Evolutionary conservation across 164 flowering plant species (phyloP).

Genomic region (Piper longum): DNA sequence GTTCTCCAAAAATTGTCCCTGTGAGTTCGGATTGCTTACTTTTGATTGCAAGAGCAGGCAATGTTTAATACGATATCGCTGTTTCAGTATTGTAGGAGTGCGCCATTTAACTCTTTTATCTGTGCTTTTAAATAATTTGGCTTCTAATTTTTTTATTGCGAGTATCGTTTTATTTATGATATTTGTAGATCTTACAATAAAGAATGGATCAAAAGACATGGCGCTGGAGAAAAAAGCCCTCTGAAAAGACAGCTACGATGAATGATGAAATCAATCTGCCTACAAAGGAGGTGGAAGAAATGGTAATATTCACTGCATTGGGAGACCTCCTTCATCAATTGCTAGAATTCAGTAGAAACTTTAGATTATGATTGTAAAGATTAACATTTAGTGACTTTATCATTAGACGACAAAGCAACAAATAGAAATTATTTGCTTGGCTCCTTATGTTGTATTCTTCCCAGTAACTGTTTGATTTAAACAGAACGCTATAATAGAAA

Average conservation of each 20-base stretch:
- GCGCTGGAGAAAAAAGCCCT: constrained; percentile 63
- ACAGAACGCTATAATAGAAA: constrained; percentile 19
- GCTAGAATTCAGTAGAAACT: neutral
- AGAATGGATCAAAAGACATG: constrained; percentile 61
- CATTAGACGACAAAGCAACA: too few relatives aligned
- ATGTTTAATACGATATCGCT: too few relatives aligned
- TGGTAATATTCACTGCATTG: constrained; percentile 23
- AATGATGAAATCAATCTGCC: constrained; percentile 19
- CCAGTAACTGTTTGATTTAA: too few relatives aligned
- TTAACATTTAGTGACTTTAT: too few relatives aligned
- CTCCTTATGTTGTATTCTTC: too few relatives aligned
- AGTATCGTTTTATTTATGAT: too few relatives aligned
- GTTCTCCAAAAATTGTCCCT: too few relatives aligned
- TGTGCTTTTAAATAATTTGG: neutral
- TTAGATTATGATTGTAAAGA: too few relatives aligned
- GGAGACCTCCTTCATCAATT: neutral
- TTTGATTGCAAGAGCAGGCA: too few relatives aligned
- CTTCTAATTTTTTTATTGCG: neutral
- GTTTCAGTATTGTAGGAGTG: too few relatives aligned
- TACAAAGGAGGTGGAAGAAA: constrained; percentile 16
- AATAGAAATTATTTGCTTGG: too few relatives aligned
- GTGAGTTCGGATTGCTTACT: too few relatives aligned
- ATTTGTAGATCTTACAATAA: neutral
- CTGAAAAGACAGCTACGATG: constrained; percentile 52
- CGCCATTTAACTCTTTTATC: neutral